Conservation (phyloP, 331 rosid species). For the Quercus tomentella region DNA sequence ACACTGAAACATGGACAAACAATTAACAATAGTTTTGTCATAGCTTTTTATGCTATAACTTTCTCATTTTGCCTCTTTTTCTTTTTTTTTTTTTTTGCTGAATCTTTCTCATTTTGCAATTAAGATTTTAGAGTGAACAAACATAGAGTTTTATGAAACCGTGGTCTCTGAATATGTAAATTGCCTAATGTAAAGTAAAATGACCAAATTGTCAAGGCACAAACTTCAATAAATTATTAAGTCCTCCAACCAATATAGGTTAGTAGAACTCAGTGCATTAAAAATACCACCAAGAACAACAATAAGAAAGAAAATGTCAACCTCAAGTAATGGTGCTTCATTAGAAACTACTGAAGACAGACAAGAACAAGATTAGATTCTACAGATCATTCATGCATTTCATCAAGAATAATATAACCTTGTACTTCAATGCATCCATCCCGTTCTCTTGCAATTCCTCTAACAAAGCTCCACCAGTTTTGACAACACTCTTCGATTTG, state of each 20-base stretch:
- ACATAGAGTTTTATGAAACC: too few species aligned
- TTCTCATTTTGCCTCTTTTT: neutral
- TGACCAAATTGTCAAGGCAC: neutral
- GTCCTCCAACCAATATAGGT: neutral
- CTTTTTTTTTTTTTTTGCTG: too few species aligned
- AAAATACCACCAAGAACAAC: neutral
- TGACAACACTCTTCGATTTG: slow-evolving; percentile 68
- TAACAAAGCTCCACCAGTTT: slow-evolving; percentile 91
- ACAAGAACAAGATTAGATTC: slow-evolving; percentile 92
- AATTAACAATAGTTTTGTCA: neutral
- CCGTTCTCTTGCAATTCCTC: slow-evolving; percentile 83
- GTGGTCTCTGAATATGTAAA: too few species aligned
- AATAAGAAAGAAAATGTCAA: too few species aligned
- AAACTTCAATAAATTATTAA: neutral
- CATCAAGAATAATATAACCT: slow-evolving; percentile 75
- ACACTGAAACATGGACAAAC: neutral
- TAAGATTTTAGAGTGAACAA: too few species aligned
- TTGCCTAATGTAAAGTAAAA: neutral
- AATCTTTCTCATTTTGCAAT: too few species aligned
- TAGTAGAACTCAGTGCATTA: neutral
- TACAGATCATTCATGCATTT: slow-evolving; percentile 90
- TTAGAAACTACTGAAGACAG: slow-evolving; percentile 75
- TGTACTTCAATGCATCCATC: slow-evolving; percentile 64
- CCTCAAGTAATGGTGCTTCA: slow-evolving; percentile 53
- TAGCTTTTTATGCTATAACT: neutral